A percentile compares a stretch with the other conserved stretches of the same genome.
Conservation (phyloP, 1,284 basidiomycete species). For the Apiotrichum laibachii region DNA sequence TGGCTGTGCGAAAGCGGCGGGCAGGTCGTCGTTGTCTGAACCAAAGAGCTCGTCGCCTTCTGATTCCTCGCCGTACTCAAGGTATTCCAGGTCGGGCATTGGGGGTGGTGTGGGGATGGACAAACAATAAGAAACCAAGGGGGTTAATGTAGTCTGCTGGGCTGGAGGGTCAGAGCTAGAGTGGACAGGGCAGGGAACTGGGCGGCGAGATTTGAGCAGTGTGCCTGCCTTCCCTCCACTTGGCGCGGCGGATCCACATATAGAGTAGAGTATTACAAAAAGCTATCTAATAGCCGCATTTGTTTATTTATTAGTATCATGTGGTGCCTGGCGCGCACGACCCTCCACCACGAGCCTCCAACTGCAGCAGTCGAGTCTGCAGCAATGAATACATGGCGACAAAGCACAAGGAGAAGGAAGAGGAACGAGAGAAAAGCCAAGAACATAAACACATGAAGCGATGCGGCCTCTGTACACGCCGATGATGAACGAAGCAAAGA, state of each 20-base stretch:
- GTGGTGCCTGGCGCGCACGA: too few species aligned
- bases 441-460: not conserved
- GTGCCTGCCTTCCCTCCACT: too few species aligned
- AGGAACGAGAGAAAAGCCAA: not conserved
- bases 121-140: not conserved
- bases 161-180: too few species aligned
- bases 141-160: too few species aligned
- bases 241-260: too few species aligned
- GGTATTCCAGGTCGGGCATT: conserved; percentile 30
- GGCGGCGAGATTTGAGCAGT: too few species aligned
- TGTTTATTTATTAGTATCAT: too few species aligned
- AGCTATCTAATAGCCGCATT: too few species aligned
- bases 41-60: conserved; percentile 36
- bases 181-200: too few species aligned
- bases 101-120: not conserved
- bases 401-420: not conserved
- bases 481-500: not conserved
- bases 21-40: conserved; percentile 23
- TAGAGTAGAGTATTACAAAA: too few species aligned
- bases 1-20: conserved; percentile 4
- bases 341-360: too few species aligned
- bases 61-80: conserved; percentile 36
- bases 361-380: not conserved
- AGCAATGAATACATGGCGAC: conserved; percentile 9
- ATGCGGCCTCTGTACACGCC: not conserved